These are phyloP conservation scores for Arthonia radiata DNA, from an alignment of 495 filamentous ascomycete species.

Conservation along the genomic window DNA sequence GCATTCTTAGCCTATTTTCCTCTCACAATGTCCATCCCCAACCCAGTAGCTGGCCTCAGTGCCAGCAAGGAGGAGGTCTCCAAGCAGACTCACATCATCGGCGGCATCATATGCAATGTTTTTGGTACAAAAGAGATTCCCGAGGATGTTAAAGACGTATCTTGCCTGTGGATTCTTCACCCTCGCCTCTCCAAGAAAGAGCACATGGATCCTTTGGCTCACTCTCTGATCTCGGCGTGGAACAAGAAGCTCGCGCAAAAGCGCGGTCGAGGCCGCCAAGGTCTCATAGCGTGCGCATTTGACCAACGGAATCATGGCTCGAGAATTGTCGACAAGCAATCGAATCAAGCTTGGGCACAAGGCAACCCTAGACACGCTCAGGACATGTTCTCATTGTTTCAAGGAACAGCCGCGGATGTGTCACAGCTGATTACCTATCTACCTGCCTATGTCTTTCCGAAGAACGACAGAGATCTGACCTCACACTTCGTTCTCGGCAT, in stretches of 20 bases:
- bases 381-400: conserved; percentile 56
- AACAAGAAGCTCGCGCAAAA: conserved; percentile 14
- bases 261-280: conserved; percentile 10
- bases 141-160: conserved; percentile 20
- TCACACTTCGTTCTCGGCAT: conserved; percentile 57
- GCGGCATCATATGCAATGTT: conserved; percentile 50
- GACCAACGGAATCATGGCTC: conserved; percentile 82
- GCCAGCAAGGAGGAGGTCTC: no score
- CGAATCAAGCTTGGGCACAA: conserved; percentile 53
- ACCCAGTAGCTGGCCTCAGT: no score
- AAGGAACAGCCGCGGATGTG: conserved; percentile 54
- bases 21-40: no score
- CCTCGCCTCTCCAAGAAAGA: conserved; percentile 42
- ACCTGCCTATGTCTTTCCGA: conserved; percentile 45
- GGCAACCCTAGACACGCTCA: conserved; percentile 67
- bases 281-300: conserved; percentile 58
- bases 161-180: conserved; percentile 73
- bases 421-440: conserved; percentile 46
- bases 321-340: conserved; percentile 27
- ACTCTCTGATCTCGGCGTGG: conserved; percentile 30
- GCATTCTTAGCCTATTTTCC: no score
- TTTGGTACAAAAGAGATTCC: conserved; percentile 57
- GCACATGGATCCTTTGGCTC: conserved; percentile 39
- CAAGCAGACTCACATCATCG: conserved; percentile 33
- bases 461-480: conserved; percentile 24